Conservation (phyloP, 2,329 filamentous ascomycete species). For the Fusarium dimerum region DNA sequence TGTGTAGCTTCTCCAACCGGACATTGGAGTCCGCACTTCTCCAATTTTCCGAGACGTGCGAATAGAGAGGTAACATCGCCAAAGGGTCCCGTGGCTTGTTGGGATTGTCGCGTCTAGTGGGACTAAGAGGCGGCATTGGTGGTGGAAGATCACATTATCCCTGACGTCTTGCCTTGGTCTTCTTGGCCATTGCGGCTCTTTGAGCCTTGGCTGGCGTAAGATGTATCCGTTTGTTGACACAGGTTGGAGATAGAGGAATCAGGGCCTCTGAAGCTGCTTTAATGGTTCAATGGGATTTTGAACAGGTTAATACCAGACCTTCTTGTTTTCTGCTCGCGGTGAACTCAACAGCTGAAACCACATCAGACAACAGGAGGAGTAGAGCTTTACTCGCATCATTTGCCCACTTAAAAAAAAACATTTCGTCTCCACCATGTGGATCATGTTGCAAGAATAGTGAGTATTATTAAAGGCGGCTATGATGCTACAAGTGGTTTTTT, state of each 20-base stretch:
- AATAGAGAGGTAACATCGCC: conserved; percentile 4
- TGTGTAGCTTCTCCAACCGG: conserved; percentile 4
- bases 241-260: conserved; percentile 5
- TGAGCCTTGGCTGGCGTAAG: conserved; percentile 21
- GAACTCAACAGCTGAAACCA: too few relatives aligned
- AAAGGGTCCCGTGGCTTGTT: conserved; percentile 8
- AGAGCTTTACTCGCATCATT: too few relatives aligned
- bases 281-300: too few relatives aligned
- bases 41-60: conserved; percentile 6
- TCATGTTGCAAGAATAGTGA: too few relatives aligned
- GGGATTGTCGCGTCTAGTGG: conserved; percentile 6
- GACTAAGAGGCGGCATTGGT: conserved; percentile 16
- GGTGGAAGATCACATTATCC: conserved; percentile 20
- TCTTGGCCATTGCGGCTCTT: conserved; percentile 26
- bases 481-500: too few relatives aligned
- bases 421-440: too few relatives aligned
- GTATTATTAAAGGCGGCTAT: too few relatives aligned
- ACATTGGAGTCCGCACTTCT: conserved; percentile 19
- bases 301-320: too few relatives aligned
- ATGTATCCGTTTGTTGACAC: conserved; percentile 8
- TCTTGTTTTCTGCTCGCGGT: too few relatives aligned
- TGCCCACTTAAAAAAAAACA: too few relatives aligned
- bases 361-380: too few relatives aligned
- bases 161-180: conserved; percentile 8
- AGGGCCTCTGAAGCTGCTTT: too few relatives aligned